Base-by-base conservation (phyloP, 129 eudicot species). In the Tagetes erecta region DNA sequence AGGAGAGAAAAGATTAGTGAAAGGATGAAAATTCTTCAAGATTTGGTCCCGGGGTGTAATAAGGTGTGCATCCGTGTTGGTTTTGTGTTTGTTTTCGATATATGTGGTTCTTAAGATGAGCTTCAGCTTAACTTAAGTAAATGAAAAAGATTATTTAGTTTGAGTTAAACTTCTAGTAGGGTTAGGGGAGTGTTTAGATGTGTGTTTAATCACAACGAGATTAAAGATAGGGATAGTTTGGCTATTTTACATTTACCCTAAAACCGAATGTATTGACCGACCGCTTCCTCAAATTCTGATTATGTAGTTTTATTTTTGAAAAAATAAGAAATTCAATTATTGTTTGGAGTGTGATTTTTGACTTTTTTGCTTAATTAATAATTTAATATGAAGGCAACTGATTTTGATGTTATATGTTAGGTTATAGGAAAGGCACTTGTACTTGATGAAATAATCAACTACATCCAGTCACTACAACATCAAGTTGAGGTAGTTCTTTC, bases 31-130 rank as follows among this genome's bases (percentile, higher is more conserved):
- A 84, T 84, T 78, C 83, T 92, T 74, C 98, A 93, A 84, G 98
- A 93, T 77, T 80, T 90, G 90, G 97, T 93, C 73, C 98, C 97
- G 12, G 98, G 98, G 76, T 93, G 97, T 80, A 93, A 93, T 81
- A 93, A 93, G 97, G 98, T 90, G 36, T 20, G 81, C 68, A 12
- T 39, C 46, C 11, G 1, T 63, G 46, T 63, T 14, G 68, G 37
- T 37, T 60, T 63, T 63, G 68, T 13, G 68, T 63, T 63, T 71
- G 51, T 71, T 4, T 70, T n/a, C 49, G 41, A 9, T 33, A 37
- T 13, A 12, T 38, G 1, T 71, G 76, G 34, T 55, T 55, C 27
- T 9, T 5, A 12, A 45, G 8, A 33, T 53, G 66, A 37, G 40
- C 30, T 58, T 41, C 20, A 33, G 36, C 3, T 51, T 52, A 51